A percentile compares a stretch with the other conserved stretches of the same genome.
Evolutionary conservation across 441 rosid genomes (phyloP).

Genomic region (Gossypium davidsonii): DNA sequence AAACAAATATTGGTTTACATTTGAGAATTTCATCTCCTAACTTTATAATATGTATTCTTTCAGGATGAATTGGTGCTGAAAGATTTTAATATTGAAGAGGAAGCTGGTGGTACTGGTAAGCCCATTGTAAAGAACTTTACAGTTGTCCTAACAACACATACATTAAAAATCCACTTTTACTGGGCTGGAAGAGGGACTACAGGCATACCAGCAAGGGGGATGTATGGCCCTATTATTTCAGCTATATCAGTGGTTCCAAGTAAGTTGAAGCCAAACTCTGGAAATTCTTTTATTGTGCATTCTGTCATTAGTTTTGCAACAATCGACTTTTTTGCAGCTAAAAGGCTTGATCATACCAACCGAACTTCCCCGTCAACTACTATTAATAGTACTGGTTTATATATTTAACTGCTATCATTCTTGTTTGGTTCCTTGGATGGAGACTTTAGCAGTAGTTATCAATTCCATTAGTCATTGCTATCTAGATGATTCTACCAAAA

Average conservation of each 20-base stretch:
- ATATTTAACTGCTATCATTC: neutral
- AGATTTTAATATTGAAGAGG: constrained; percentile 62
- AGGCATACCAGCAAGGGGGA: constrained; percentile 75
- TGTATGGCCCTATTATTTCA: constrained; percentile 80
- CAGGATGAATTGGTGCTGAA: constrained; percentile 55
- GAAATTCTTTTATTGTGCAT: neutral
- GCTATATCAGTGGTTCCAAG: constrained; percentile 79
- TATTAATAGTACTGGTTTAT: neutral
- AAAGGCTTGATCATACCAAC: neutral
- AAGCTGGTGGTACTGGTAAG: constrained; percentile 60
- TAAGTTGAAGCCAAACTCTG: constrained; percentile 31
- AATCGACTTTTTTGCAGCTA: neutral
- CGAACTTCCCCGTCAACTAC: neutral
- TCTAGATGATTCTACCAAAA: neutral
- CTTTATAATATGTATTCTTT: neutral
- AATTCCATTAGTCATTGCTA: neutral
- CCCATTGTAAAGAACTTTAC: constrained; percentile 40
- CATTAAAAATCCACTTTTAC: constrained; percentile 60
- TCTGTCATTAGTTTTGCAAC: neutral
- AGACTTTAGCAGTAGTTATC: neutral
- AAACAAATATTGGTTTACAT: neutral
- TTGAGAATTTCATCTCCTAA: neutral
- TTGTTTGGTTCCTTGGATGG: neutral
- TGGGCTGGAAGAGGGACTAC: constrained; percentile 95
- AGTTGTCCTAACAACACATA: constrained; percentile 39